Evolutionary conservation across 2,329 filamentous ascomycete species (phyloP), one percentile per base, ranked within the genome.

Genomic region (Aspergillus sp.): DNA sequence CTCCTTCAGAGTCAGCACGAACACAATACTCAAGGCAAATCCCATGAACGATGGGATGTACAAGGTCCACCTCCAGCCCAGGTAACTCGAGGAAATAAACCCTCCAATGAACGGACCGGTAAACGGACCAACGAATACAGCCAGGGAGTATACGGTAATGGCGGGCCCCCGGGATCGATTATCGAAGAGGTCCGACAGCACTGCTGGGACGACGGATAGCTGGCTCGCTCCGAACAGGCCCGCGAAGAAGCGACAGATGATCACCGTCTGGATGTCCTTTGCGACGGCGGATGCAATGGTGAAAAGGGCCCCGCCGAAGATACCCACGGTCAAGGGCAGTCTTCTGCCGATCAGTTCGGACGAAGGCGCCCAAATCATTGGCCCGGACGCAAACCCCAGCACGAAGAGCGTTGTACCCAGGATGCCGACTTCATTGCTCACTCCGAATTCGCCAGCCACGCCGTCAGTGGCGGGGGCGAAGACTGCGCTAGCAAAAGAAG

Each of bases 401-500:
- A 84, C 71, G 24, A 81, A 79, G 3, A 83, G 68, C 0, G 77
- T 77, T 3, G 80, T 79, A 12, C 80, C 80, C 2, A 82, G 70
- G 0, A 71, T 75, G 2, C 76, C 69, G 3, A 81, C 75, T 61
- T 80, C 75, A 4, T 57, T 67, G 10, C 75, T 71, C 3, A 82
- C 76, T 6, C 75, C 60, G 64, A 83, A 82, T 16, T 79, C 71
- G 16, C 59, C 54, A n/a, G 85, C 83, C 5, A 90, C 81, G 14
- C 76, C 66, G 6, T 64, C 62, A 1, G 86, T 90, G 4, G 87
- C 87, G 14, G 86, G 79, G 1, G 88, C 89, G 75, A 91, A 91
- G 65, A 91, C 86, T 71, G 84, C 87, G 5, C 73, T 76, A 1
- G 78, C 78, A 54, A 85, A 82, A 0, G 83, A 79, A 2, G 81